Base-by-base conservation (phyloP, 768 basidiomycete genomes). In the Ramaria sp. region DNA sequence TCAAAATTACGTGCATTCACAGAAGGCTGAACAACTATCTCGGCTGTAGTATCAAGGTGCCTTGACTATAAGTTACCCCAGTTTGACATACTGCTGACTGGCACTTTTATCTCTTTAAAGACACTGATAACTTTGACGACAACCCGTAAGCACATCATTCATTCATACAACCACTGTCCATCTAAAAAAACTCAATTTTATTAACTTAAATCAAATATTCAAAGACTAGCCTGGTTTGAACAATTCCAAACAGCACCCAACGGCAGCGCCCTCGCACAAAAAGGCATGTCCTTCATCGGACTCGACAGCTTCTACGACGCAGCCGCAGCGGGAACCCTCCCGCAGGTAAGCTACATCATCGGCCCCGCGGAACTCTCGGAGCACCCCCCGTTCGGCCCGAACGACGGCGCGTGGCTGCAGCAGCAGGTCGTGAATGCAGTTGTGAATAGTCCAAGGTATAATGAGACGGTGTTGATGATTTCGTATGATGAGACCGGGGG, bases 401-500 rank as follows among this genome's bases (percentile, higher is more conserved):
- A 28, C 0, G 56, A 59, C 27, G 58, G 58, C 9, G 56, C 2
- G 5, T 59, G 38, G 38, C 18, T 57, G 3, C 51, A 52, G 45
- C 34, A 44, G 18, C 42, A 47, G 12, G 42, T 59, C 47, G 50
- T 54, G 20, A 54, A 59, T 30, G 56, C 58, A 25, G 28, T 59
- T 8, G 37, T 47, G 5, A 53, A 59, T 20, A 56, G 56, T 32
- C 58, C 58, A 4, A 53, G 38, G 20, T 59, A 59, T 30, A 54
- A 41, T 28, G 52, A 24, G 1, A 59, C 58, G 12, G 42, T 54
- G 10, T 36, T 59, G 3, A 27, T 59, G 24, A 53, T 59, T 24
- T 53, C 50, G 1, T 59, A 59, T 39, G 58, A 59, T 41, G 58
- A 59, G 45, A 57, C 50, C 28, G 58, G 58, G 10, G 58, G 58